Conservation (phyloP, 139 green algal species). For the Mesotaenium endlicherianum region DNA sequence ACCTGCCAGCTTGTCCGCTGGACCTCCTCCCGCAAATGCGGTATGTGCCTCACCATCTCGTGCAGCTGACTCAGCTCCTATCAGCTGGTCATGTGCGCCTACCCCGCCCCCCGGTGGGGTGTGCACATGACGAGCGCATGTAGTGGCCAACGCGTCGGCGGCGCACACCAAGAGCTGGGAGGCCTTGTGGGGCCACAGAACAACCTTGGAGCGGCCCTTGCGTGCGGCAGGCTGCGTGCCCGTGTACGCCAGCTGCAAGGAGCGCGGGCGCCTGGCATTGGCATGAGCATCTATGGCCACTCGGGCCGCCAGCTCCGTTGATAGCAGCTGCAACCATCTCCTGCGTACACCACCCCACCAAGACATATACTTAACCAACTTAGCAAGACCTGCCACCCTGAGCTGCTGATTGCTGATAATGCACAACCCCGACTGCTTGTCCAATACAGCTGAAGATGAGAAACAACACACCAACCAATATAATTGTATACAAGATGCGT, state of each 20-base stretch:
- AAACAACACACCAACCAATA: slow-evolving; percentile 18
- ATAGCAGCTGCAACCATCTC: slow-evolving; percentile 12
- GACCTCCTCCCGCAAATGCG: not conserved
- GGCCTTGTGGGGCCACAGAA: not conserved
- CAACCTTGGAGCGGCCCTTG: slow-evolving; percentile 3
- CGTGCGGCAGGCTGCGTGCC: not conserved
- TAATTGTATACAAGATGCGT: not conserved
- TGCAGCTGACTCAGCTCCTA: not conserved
- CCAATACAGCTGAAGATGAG: not conserved
- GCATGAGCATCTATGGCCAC: slow-evolving; percentile 2
- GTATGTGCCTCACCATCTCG: not conserved
- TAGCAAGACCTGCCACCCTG: not conserved
- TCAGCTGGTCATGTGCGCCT: not conserved
- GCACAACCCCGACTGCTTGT: too few relatives aligned
- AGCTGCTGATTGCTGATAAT: not conserved
- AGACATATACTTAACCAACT: not conserved
- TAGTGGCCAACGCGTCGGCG: not conserved
- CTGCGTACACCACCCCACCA: not conserved
- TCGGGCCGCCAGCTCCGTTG: slow-evolving; percentile 10
- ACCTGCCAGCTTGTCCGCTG: too few relatives aligned
- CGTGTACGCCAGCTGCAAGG: slow-evolving; percentile 33
- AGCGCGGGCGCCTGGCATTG: slow-evolving; percentile 13
- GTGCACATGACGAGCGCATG: not conserved
- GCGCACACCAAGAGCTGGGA: not conserved
- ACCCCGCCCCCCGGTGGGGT: not conserved